Conservation (phyloP, 2,329 filamentous ascomycete species). For the Ophiostoma tasmaniense region DNA sequence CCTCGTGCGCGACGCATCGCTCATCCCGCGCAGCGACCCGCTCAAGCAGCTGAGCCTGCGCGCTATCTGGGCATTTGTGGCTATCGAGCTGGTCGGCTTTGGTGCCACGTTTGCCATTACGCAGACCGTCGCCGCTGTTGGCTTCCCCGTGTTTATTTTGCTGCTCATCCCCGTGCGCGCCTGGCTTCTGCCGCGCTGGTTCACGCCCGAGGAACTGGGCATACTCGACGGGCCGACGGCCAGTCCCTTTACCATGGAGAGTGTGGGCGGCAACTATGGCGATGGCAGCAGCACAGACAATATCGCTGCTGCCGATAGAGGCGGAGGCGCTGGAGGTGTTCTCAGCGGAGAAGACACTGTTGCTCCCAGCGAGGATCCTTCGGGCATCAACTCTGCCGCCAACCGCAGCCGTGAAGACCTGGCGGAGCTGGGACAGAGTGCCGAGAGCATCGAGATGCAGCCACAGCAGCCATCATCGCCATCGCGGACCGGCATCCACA, state of each 20-base stretch:
- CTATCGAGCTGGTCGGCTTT: constrained; percentile 60
- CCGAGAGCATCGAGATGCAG: constrained; percentile 11
- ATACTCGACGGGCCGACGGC: constrained; percentile 66
- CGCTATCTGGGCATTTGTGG: constrained; percentile 63
- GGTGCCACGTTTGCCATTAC: constrained; percentile 75
- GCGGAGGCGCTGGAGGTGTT: neutral
- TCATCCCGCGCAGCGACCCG: constrained; percentile 53
- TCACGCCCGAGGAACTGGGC: constrained; percentile 51
- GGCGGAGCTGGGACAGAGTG: constrained; percentile 18
- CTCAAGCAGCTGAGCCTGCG: constrained; percentile 43
- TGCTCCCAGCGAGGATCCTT: constrained; percentile 1
- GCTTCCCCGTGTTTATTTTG: constrained; percentile 68
- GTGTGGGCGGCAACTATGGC: constrained; percentile 47
- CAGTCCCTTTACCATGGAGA: constrained; percentile 67
- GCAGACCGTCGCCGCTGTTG: constrained; percentile 71
- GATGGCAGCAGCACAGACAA: neutral
- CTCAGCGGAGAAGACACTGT: constrained; percentile 8
- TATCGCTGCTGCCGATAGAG: neutral
- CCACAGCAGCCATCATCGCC: neutral
- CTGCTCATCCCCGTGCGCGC: constrained; percentile 59
- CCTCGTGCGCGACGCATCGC: constrained; percentile 52
- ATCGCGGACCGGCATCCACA: constrained; percentile 17
- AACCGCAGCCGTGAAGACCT: constrained; percentile 13
- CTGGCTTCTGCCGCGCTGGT: constrained; percentile 53
- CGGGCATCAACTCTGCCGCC: constrained; percentile 6